Conservation (phyloP, 495 filamentous ascomycete genomes). For the Xylaria curta region DNA sequence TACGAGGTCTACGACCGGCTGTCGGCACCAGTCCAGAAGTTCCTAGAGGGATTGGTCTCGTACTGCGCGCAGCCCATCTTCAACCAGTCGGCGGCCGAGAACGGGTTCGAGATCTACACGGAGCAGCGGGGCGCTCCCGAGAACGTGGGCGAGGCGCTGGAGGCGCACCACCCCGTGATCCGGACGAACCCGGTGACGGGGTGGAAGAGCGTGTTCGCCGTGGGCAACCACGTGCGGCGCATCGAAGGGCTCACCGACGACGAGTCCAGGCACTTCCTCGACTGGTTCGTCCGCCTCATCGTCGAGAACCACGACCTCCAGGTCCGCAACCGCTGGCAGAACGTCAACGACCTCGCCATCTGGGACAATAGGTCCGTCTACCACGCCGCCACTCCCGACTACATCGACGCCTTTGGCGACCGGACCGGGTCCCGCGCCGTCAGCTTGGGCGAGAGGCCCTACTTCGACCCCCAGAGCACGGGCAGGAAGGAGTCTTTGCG, state of each 20-base stretch:
- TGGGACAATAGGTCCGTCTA: constrained; percentile 80
- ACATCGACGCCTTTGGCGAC: constrained; percentile 60
- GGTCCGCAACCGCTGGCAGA: constrained; percentile 70
- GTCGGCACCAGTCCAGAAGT: constrained; percentile 66
- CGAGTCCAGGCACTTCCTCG: constrained; percentile 67
- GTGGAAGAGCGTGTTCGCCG: constrained; percentile 75
- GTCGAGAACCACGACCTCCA: constrained; percentile 83
- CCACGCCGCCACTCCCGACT: constrained; percentile 76
- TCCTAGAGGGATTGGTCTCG: constrained; percentile 72
- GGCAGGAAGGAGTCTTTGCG: constrained; percentile 64
- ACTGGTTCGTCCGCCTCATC: constrained; percentile 68
- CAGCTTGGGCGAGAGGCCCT: constrained; percentile 73
- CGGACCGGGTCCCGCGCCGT: constrained; percentile 68
- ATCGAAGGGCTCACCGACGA: constrained; percentile 72
- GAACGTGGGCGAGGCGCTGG: constrained; percentile 68
- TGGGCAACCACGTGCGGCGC: constrained; percentile 64
- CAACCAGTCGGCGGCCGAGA: constrained; percentile 59
- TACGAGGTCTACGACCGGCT: constrained; percentile 83
- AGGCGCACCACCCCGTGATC: constrained; percentile 71
- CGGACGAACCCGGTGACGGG: constrained; percentile 86
- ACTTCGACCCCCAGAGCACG: constrained; percentile 66
- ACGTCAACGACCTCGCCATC: constrained; percentile 70
- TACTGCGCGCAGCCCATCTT: constrained; percentile 69
- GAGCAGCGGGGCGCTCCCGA: constrained; percentile 67
- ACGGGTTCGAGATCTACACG: constrained; percentile 62